phyloP scores from a whole-genome alignment of 345 rosid species.

The Corchorus capsularis region DNA sequence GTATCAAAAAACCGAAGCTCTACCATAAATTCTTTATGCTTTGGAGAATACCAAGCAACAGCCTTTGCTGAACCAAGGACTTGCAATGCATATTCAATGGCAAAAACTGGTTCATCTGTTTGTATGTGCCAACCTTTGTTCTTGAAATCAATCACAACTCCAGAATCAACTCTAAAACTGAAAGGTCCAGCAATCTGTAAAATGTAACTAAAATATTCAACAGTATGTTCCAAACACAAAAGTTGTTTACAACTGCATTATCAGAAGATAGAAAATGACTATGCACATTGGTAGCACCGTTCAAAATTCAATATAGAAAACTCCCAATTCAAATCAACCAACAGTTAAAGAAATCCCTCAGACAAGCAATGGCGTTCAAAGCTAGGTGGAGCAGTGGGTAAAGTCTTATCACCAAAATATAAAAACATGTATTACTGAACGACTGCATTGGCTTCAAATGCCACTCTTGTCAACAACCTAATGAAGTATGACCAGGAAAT shows the following conservation, averaged over 20 bases:
- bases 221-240: background rate
- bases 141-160: constrained; percentile 55
- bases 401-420: background rate
- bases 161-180: constrained; percentile 82
- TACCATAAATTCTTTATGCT: constrained; percentile 77
- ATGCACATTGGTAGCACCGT: background rate
- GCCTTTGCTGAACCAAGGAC: constrained; percentile 94
- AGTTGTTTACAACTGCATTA: background rate
- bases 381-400: background rate
- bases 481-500: background rate
- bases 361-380: background rate
- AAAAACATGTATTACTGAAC: no score
- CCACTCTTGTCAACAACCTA: background rate
- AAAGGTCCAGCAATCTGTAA: constrained; percentile 90
- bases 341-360: background rate
- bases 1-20: constrained; percentile 85
- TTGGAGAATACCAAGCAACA: constrained; percentile 88
- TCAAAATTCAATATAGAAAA: background rate
- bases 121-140: constrained; percentile 44
- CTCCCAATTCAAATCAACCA: background rate
- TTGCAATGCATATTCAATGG: constrained; percentile 81
- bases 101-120: constrained; percentile 63
- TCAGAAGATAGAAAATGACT: background rate
- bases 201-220: constrained; percentile 1
- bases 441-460: background rate